Conservation (phyloP, 2,329 filamentous ascomycete species). For the Alternaria arbusti region DNA sequence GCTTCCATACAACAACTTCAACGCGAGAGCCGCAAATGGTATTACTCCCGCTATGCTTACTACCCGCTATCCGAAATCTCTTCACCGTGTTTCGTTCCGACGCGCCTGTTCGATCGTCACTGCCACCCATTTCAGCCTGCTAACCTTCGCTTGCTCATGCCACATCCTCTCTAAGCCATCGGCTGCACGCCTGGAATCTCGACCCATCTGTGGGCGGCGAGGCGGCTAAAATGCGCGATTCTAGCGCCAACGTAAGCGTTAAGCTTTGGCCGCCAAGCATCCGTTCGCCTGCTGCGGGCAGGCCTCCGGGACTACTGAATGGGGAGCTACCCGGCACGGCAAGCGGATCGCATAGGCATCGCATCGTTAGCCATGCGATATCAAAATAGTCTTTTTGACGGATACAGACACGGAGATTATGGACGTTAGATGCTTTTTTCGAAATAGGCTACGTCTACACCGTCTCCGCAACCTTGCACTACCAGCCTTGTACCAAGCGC, state of each 20-base stretch:
- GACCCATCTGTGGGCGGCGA: constrained; percentile 14
- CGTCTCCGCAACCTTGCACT: neutral
- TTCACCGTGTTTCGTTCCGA: constrained; percentile 13
- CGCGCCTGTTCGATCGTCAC: constrained; percentile 5
- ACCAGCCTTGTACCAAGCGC: neutral
- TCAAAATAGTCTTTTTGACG: neutral
- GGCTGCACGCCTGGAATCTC: constrained; percentile 21
- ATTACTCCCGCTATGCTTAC: constrained; percentile 3
- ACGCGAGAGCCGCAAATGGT: neutral
- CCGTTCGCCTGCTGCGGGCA: constrained; percentile 5
- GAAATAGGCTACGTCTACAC: neutral
- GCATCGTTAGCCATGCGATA: constrained; percentile 8
- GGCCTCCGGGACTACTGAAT: constrained; percentile 12
- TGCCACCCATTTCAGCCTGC: neutral
- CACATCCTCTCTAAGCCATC: neutral
- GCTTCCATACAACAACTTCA: neutral
- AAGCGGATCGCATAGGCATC: constrained; percentile 6
- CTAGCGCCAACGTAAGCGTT: neutral
- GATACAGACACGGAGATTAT: neutral
- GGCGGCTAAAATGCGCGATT: constrained; percentile 14
- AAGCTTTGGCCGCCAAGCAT: constrained; percentile 21
- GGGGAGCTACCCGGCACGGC: constrained; percentile 7
- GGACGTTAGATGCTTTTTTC: neutral
- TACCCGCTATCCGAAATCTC: constrained; percentile 8
- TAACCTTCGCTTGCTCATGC: neutral